Conservation (phyloP, 2,329 filamentous ascomycete species). For the Xylariaceae sp. region DNA sequence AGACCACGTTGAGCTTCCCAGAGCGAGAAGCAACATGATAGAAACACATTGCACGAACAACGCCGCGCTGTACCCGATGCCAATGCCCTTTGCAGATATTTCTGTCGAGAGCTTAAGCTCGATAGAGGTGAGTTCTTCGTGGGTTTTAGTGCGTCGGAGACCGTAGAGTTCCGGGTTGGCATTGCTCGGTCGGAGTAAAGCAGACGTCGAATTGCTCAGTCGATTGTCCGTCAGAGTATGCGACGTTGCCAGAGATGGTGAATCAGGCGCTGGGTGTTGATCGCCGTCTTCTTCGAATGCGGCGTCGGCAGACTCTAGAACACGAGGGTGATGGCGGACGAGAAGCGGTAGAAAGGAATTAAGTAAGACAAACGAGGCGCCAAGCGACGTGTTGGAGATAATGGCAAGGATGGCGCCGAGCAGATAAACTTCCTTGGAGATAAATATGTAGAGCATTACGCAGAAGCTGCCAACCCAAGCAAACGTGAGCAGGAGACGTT, state of each 20-base stretch:
- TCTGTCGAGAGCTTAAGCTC: slow-evolving; percentile 80
- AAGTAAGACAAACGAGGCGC: slow-evolving; percentile 87
- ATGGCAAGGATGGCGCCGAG: slow-evolving; percentile 80
- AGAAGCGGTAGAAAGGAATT: slow-evolving; percentile 93
- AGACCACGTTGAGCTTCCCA: slow-evolving; percentile 75
- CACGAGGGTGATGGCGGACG: slow-evolving; percentile 72
- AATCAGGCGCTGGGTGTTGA: slow-evolving; percentile 31
- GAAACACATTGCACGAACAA: slow-evolving; percentile 77
- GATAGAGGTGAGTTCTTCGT: slow-evolving; percentile 49
- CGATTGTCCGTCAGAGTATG: slow-evolving; percentile 27
- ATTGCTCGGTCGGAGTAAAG: slow-evolving; percentile 39
- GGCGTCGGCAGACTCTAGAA: slow-evolving; percentile 29
- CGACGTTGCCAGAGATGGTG: slow-evolving; percentile 34
- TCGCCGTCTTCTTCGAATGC: slow-evolving; percentile 30
- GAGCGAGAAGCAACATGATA: slow-evolving; percentile 67
- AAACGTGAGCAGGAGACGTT: slow-evolving; percentile 80
- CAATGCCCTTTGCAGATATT: slow-evolving; percentile 88
- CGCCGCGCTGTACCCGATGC: slow-evolving; percentile 85
- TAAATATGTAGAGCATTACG: slow-evolving; percentile 83
- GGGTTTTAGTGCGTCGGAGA: slow-evolving; percentile 37
- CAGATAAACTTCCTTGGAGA: slow-evolving; percentile 69
- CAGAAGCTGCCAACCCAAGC: slow-evolving; percentile 73
- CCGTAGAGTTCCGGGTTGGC: slow-evolving; percentile 27
- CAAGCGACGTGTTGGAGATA: slow-evolving; percentile 88
- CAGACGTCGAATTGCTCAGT: slow-evolving; percentile 40